Evolutionary conservation across 2,329 filamentous ascomycete genomes (phyloP), one percentile per base, ranked within the genome.

Genomic region (Alternaria viburni): DNA sequence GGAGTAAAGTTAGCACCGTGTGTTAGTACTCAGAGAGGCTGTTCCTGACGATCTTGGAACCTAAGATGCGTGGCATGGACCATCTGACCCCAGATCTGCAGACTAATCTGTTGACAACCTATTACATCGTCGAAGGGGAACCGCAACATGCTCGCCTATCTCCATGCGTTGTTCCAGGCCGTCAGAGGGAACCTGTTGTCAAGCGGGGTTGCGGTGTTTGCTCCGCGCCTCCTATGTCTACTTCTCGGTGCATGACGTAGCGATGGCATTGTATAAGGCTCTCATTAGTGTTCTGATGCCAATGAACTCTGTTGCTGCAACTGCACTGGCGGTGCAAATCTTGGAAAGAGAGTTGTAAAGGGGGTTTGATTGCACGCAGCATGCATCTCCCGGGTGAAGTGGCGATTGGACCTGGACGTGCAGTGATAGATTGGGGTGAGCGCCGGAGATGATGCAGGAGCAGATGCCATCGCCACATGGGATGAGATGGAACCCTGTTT

Each of bases 91-190:
- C 15, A 26, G 54, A 57, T 55, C 32, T 26, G 21, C 45, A 44
- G 54, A 41, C 43, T 64, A 41, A 57, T 56, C 51, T 50, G 47
- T 51, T 23, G n/a, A 5, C 25, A 32, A 19, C 64, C 61, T 64
- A 60, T 64, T 25, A 47, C n/a, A 57, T 15, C 12, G 43, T 17
- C 17, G 15, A 32, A 19, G 30, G 3, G 44, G n/a, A 9, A 36
- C 11, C 23, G 12, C 43, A n/a, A 32, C 6, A 13, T 5, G 23
- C 13, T 52, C 36, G 15, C 28, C 30, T 32, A 28, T 47, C 30
- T 55, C 30, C 19, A 25, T 61, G 45, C 36, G 45, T 47, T 36
- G 54, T 57, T 45, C 19, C 17, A 21, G 45, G 46, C 26, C 52
- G 17, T 44, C 52, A 43, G 32, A 44, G 15, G 11, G 12, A n/a